A percentile compares a stretch with the other conserved stretches of the same genome.
Conservation (phyloP, 495 filamentous ascomycete genomes). For the Tuber umbilicatum region DNA sequence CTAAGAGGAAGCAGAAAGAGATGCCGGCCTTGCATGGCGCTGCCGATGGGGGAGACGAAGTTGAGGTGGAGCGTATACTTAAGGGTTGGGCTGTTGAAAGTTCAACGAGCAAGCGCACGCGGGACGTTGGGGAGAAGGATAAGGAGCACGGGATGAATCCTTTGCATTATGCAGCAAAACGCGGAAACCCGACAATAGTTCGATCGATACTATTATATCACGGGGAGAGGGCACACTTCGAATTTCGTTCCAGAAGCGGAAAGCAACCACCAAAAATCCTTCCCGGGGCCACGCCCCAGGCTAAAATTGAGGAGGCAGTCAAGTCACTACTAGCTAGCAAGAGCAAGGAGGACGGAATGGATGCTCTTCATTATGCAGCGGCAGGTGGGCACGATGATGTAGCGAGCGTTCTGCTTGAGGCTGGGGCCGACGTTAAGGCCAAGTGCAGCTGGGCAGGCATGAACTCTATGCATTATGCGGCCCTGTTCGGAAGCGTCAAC, state of each 20-base stretch:
- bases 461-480: neutral
- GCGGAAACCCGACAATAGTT: neutral
- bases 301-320: neutral
- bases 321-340: neutral
- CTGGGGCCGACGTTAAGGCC: neutral
- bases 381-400: neutral
- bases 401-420: neutral
- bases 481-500: neutral
- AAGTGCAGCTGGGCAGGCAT: neutral
- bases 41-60: neutral
- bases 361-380: slow-evolving; percentile 1
- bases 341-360: neutral
- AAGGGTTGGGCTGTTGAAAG: neutral
- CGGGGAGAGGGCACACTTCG: neutral
- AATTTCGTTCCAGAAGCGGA: neutral
- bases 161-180: neutral
- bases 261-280: neutral
- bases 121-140: neutral
- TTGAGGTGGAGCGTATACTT: neutral
- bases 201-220: neutral
- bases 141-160: neutral
- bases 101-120: neutral
- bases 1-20: neutral
- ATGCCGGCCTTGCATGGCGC: neutral
- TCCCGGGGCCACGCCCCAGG: neutral